Evolutionary conservation across 805 yeast species (phyloP), one percentile per base, ranked within the genome.

Genomic region (Wickerhamiella lipophila): DNA sequence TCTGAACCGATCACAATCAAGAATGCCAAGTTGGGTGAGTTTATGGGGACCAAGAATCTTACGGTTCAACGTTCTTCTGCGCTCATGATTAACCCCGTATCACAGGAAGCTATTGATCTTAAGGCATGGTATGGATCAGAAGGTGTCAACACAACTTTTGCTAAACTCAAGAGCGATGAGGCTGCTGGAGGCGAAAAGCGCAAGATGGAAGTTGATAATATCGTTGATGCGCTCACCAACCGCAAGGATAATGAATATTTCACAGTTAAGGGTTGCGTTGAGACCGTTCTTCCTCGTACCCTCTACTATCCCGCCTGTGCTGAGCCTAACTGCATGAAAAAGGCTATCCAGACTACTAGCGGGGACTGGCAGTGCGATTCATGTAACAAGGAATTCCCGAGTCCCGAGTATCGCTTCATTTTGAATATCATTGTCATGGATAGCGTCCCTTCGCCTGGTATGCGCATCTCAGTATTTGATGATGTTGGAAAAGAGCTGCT

Each of bases 351-450:
- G 59, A 79, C 75, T 49, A 71, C 76, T 27, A 80, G 77, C 60
- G 85, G 82, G 12, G 70, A 79, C 15, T 88, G 95, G 95, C 77
- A 94, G 64, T 92, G 98, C 70, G 97, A 88, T 63, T 82, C 81
- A 63, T 88, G 97, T 73, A 81, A 84, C 58, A 69, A 75, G 49
- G 75, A 75, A 53, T 80, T 76, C 60, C 70, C 74, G 2, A 73
- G 71, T 42, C 96, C 97, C 16, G 68, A 73, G 44, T 79, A 83
- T 68, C 76, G 97, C 63, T 92, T 83, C 57, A 78, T 87, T 47
- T 64, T 89, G 57, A 79, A 81, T n/a, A 64, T 78, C 42, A 76
- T 85, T 2, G 74, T 87, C n/a, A 72, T 79, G 59, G 98, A 92
- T 64, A 94, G 88, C 18, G 87, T 83, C 63, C 46, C 44, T 25